phyloP scores from a whole-genome alignment of 2,329 filamentous ascomycete species.

The Neocucurbitaria cava region DNA sequence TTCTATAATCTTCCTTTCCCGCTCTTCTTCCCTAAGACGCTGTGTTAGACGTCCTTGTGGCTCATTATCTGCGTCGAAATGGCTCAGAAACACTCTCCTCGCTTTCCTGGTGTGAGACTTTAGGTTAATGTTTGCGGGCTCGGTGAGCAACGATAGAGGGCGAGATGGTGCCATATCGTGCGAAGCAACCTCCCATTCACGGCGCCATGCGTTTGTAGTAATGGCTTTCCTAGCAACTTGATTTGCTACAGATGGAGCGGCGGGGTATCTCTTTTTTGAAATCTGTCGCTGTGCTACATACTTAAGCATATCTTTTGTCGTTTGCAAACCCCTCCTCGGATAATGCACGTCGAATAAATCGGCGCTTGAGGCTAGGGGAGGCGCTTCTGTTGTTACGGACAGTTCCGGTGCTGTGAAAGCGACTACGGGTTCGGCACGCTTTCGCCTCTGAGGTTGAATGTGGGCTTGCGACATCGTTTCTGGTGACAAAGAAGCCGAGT shows the following conservation, averaged over 20 bases:
- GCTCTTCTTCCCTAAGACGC: background rate
- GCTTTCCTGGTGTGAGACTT: constrained; percentile 2
- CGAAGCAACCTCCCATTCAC: constrained; percentile 10
- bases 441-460: background rate
- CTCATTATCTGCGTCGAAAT: constrained; percentile 10
- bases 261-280: background rate
- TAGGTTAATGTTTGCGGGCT: constrained; percentile 7
- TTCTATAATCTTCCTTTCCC: background rate
- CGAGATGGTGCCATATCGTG: background rate
- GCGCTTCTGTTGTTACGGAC: background rate
- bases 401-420: background rate
- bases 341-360: background rate
- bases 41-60: constrained; percentile 7
- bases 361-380: background rate
- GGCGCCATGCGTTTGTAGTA: constrained; percentile 5
- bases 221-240: background rate
- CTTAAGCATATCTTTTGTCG: background rate
- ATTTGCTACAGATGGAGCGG: background rate
- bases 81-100: background rate
- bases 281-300: background rate
- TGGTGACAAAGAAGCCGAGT: background rate
- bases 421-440: background rate
- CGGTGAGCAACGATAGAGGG: constrained; percentile 5
- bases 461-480: background rate
- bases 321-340: background rate